Evolutionary conservation across 768 basidiomycete genomes (phyloP), one percentile per base, ranked within the genome.

Genomic region (Amanita thiersii): DNA sequence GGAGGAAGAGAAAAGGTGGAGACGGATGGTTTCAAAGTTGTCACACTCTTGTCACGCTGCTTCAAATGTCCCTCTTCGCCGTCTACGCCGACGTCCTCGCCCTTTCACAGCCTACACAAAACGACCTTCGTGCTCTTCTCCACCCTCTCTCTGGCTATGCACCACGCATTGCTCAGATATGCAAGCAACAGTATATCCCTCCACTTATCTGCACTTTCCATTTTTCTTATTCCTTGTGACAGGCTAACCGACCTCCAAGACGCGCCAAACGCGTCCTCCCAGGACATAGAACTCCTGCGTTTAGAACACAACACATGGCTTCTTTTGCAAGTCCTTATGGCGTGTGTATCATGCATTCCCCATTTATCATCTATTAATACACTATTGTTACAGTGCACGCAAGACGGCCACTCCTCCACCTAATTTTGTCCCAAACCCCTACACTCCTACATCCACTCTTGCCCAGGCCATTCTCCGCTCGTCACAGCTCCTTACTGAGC

Each of bases 231-330:
- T 11, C 3, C 40, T 14, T 15, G 5, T 29, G 29, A 21, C n/a
- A 3, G 21, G 5, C 37, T 33, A n/a, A 1, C 7, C 8, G 28
- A 42, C 1, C 40, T 42, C 20, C 14, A 5, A 0, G 42, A 43
- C 35, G 32, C 40, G 14, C 40, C 32, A 14, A 33, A 42, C 40
- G 23, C 40, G 40, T 19, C 40, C 8, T 18, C 25, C 1, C 42
- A 43, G 14, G 35, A 43, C 15, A 49, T 81, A 0, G 80, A 82
- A 18, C 63, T 77, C 1, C 58, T 88, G 40, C 68, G 73, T 7
- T 66, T 90, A 56, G 88, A 92, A 55, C 71, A 77, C 34, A 81
- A 83, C 56, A 89, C 89, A 1, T 93, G 89, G 89, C 73, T 71
- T 0, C 68, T 92, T 2, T 56, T 91, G 1, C 87, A 90, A 55